Conservation (phyloP, 495 filamentous ascomycete species). For the Penicillium herquei region DNA sequence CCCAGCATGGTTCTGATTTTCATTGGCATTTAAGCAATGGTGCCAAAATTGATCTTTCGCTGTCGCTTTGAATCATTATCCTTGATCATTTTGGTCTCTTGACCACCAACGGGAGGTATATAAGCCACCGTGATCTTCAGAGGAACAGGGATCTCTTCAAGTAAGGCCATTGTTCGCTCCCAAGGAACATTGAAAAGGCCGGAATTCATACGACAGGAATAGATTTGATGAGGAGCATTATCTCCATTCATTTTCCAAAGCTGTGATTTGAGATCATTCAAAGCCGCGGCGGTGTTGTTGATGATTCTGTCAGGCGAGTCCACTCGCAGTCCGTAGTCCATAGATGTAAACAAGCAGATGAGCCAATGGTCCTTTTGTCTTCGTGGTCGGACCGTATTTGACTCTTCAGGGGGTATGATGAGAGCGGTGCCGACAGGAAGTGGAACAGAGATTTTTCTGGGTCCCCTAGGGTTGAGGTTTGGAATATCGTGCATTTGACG, state of each 20-base stretch:
- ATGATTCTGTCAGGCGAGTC: constrained; percentile 32
- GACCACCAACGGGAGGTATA: too few species aligned
- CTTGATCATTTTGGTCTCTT: too few species aligned
- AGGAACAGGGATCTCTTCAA: background rate
- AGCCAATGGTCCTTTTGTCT: constrained; percentile 37
- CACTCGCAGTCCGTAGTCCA: constrained; percentile 26
- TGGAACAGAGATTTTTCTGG: background rate
- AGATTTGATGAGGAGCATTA: constrained; percentile 21
- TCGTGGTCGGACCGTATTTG: background rate
- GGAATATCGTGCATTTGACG: constrained; percentile 6
- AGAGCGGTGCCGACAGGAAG: constrained; percentile 38
- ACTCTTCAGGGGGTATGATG: constrained; percentile 42
- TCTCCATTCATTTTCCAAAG: constrained; percentile 13
- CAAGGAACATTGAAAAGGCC: constrained; percentile 5
- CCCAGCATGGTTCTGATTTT: too few species aligned
- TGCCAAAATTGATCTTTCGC: too few species aligned
- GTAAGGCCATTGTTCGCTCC: background rate
- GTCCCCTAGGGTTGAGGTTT: constrained; percentile 1
- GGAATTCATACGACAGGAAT: constrained; percentile 30
- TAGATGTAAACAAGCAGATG: constrained; percentile 48
- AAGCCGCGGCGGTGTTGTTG: constrained; percentile 36
- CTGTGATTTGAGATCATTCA: constrained; percentile 37
- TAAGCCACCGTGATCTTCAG: too few species aligned
- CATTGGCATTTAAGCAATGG: too few species aligned
- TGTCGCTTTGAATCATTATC: too few species aligned